Conservation (phyloP, 208 protist species). For the Trypanosoma boissoni region DNA sequence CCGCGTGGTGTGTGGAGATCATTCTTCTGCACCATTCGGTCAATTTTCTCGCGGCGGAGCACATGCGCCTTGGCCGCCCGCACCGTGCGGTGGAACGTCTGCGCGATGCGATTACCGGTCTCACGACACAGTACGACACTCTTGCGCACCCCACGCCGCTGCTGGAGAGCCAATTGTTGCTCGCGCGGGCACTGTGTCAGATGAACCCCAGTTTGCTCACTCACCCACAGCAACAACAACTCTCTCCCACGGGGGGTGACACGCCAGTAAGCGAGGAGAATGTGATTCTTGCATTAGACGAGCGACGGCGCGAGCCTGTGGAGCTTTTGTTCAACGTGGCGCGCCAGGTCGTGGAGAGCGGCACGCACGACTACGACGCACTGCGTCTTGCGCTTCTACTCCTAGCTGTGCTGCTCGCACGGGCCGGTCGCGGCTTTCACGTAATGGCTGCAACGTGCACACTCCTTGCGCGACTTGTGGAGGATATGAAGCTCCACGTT, state of each 20-base stretch:
- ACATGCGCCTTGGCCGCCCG: slow-evolving; percentile 13
- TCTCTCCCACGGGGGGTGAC: too few relatives aligned
- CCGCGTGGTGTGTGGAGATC: slow-evolving; percentile 20
- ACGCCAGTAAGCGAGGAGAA: neutral
- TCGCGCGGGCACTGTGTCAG: slow-evolving; percentile 39
- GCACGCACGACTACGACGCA: slow-evolving; percentile 64
- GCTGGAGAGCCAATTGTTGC: slow-evolving; percentile 49
- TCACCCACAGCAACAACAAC: neutral
- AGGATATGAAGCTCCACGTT: slow-evolving; percentile 63
- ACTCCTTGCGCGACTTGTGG: slow-evolving; percentile 53
- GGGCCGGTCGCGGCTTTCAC: slow-evolving; percentile 18
- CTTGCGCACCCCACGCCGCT: slow-evolving; percentile 47
- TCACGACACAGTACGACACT: slow-evolving; percentile 54
- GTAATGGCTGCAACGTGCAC: slow-evolving; percentile 42
- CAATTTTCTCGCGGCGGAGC: slow-evolving; percentile 20
- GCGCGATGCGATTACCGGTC: slow-evolving; percentile 30
- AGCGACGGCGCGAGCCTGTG: slow-evolving; percentile 10
- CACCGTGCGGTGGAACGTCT: slow-evolving; percentile 24
- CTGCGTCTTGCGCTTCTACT: slow-evolving; percentile 61
- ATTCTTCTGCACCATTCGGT: slow-evolving; percentile 21
- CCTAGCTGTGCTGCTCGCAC: slow-evolving; percentile 44
- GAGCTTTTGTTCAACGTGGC: slow-evolving; percentile 40
- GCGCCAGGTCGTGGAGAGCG: slow-evolving; percentile 32
- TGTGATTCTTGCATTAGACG: slow-evolving; percentile 12
- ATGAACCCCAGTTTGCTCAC: neutral